A percentile compares a stretch with the other conserved stretches of the same genome.
Evolutionary conservation across 805 yeast species (phyloP).

Genomic region (Saturnispora serradocipensis): DNA sequence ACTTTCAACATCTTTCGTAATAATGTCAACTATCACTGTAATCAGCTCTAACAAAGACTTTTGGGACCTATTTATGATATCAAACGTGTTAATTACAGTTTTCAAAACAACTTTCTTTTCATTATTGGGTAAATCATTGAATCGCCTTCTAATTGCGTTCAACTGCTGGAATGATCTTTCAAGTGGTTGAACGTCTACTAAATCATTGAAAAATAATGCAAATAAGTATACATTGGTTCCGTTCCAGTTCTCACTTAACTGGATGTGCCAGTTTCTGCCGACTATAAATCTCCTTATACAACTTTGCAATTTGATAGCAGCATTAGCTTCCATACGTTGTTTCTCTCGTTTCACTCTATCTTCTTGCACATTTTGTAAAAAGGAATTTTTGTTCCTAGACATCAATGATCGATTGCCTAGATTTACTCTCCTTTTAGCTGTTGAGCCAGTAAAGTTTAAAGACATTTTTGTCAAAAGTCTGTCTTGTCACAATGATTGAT

Average conservation of each 20-base stretch:
- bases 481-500: not conserved
- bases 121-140: not conserved
- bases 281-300: slow-evolving; percentile 35
- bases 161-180: slow-evolving; percentile 9
- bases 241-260: slow-evolving; percentile 19
- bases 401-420: slow-evolving; percentile 27
- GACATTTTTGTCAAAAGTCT: slow-evolving; percentile 12
- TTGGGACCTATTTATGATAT: not conserved
- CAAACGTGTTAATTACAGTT: not conserved
- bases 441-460: slow-evolving; percentile 27
- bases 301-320: slow-evolving; percentile 44
- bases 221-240: slow-evolving; percentile 20
- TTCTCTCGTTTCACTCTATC: slow-evolving; percentile 61
- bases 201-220: slow-evolving; percentile 23
- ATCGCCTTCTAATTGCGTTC: not conserved
- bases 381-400: slow-evolving; percentile 30
- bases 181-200: slow-evolving; percentile 10
- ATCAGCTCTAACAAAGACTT: not conserved
- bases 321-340: slow-evolving; percentile 38
- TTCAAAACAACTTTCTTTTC: not conserved
- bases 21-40: not conserved
- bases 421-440: slow-evolving; percentile 39
- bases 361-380: slow-evolving; percentile 53
- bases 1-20: not conserved
- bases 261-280: slow-evolving; percentile 21